These are phyloP conservation scores for Sarocladium oryzae DNA, from an alignment of 2,329 filamentous ascomycete species.

Conservation along the genomic window DNA sequence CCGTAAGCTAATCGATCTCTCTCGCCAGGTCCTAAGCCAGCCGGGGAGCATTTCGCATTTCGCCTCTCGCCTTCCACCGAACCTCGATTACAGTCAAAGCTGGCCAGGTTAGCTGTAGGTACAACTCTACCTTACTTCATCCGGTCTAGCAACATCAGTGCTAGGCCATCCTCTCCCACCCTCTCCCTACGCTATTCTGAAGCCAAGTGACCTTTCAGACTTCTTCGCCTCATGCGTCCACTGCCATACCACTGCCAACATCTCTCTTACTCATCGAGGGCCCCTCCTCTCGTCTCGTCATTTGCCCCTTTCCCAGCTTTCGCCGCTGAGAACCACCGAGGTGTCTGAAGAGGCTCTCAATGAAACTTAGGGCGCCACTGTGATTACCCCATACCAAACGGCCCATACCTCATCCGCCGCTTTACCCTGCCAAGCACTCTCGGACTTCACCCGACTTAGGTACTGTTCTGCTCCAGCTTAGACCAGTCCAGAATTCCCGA, in stretches of 20 bases:
- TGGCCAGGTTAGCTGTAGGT: neutral
- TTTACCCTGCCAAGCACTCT: conserved; percentile 4
- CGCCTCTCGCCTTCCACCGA: neutral
- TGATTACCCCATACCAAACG: conserved; percentile 9
- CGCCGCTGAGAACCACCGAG: neutral
- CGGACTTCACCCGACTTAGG: neutral
- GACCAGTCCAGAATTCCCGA: neutral
- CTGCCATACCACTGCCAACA: neutral
- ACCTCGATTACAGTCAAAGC: neutral
- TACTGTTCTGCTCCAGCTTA: neutral
- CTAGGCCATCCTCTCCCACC: neutral
- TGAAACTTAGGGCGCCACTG: conserved; percentile 6
- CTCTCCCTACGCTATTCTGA: too few species aligned
- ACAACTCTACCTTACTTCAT: conserved; percentile 5
- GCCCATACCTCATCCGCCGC: conserved; percentile 6
- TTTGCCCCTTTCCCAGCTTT: neutral
- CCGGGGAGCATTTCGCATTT: neutral
- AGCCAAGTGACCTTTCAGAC: too few species aligned
- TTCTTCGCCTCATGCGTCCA: neutral
- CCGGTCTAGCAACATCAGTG: conserved; percentile 1
- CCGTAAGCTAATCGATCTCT: too few species aligned
- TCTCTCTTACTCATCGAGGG: neutral
- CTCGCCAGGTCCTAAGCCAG: neutral
- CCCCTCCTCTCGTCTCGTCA: neutral
- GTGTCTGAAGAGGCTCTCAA: neutral